Base-by-base conservation (phyloP, 179 eudicot species). In the Amaranthus tricolor region DNA sequence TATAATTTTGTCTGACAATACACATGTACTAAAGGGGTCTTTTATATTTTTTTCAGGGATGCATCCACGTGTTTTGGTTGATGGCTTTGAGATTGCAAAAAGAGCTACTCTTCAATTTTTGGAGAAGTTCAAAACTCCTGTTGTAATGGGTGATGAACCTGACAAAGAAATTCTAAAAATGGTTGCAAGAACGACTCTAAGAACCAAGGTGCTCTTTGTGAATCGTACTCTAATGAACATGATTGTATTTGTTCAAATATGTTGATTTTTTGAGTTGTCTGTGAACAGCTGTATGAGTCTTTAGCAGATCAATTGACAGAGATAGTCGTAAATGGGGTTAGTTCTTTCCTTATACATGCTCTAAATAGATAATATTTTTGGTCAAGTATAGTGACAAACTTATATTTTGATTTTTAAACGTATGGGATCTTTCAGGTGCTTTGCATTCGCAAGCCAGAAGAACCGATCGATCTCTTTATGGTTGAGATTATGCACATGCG, bases 401-500 rank as follows among this genome's bases (percentile, higher is more conserved):
- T 24, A 24, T 24, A 8, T n/a, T 31, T 58, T 45, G 63, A 15
- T 8, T 56, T 73, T 9, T 49, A 24, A 67, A 48, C 58, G 9
- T 43, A 44, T 74, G 31, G 14, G 56, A 17, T 67, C 20, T 77
- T 71, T 51, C 77, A 94, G 99, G 99, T 95, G 15, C 96, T 95
- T 78, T 95, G 99, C 79, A 82, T 95, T 61, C 95, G 97, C 79
- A 95, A 90, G 82, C 97, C 99, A 44, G 87, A 89, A 66, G 99
- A 95, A 79, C 76, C 95, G 72, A 87, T 93, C 76, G 99, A 95
- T 79, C 89, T 95, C 54, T 95, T 95, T 73, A 95, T 95, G 99
- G 99, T 95, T 66, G 99, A 95, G 86, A 90, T 95, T 72, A 95
- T 95, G 99, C 99, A 95, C 86, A 95, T 95, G 99, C 93, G 99